These are phyloP conservation scores for Ophiostoma perfectum DNA, from an alignment of 2,329 filamentous ascomycete species.

Conservation along the genomic window DNA sequence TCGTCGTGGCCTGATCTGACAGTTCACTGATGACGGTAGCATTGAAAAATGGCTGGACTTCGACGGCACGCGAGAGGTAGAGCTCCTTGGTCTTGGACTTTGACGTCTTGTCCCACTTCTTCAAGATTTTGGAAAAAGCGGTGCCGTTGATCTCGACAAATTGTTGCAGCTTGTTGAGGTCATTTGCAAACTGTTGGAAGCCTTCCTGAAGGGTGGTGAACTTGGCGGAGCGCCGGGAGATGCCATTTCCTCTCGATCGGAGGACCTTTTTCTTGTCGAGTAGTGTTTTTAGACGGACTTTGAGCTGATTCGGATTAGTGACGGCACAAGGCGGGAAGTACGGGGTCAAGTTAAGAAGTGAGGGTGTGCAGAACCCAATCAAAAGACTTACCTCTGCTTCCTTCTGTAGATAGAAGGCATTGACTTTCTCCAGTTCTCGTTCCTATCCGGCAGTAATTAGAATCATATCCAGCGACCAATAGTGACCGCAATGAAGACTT, in stretches of 20 bases:
- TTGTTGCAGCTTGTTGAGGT: conserved; percentile 95
- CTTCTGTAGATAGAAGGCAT: conserved; percentile 95
- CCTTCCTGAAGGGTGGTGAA: conserved; percentile 95
- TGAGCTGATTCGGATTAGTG: conserved; percentile 58
- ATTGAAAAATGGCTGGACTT: conserved; percentile 98
- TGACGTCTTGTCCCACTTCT: conserved; percentile 99
- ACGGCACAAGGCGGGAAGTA: background rate
- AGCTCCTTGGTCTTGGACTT: conserved; percentile 98
- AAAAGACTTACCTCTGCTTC: conserved; percentile 74
- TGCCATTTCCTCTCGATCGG: conserved; percentile 68
- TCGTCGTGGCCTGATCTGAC: conserved; percentile 95
- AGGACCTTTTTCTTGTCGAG: conserved; percentile 92
- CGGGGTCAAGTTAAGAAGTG: too few species aligned
- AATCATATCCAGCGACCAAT: conserved; percentile 25
- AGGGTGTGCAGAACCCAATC: background rate
- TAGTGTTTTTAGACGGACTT: conserved; percentile 83
- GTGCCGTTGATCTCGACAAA: conserved; percentile 98
- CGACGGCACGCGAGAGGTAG: conserved; percentile 90
- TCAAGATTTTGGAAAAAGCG: conserved; percentile 95
- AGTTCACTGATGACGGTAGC: conserved; percentile 93
- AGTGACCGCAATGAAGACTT: conserved; percentile 18
- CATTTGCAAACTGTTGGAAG: conserved; percentile 93
- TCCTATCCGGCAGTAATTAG: conserved; percentile 59
- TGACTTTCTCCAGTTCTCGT: conserved; percentile 96
- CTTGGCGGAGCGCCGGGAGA: conserved; percentile 83